Evolutionary conservation across 2,329 filamentous ascomycete species (phyloP), one percentile per base, ranked within the genome.

Genomic region (Fusarium praegraminearum): DNA sequence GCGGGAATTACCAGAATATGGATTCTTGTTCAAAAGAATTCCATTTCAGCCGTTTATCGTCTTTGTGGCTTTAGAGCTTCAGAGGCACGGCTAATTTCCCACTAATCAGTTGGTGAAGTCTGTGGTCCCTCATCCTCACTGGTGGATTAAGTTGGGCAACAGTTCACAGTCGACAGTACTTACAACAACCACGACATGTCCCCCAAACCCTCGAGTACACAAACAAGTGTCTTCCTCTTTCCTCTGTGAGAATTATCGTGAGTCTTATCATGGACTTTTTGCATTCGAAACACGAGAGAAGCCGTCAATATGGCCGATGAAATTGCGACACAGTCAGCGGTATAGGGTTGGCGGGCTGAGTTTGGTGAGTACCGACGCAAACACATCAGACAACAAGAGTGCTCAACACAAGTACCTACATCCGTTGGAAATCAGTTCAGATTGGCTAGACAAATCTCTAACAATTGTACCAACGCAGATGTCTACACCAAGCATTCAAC

Each of bases 1-100:
- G 61, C 51, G 61, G 59, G 59, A 64, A 64, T 50, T 58, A 36
- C 57, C 24, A 41, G 12, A 10, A 58, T 44, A 43, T 56, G 16
- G 26, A 10, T 33, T 45, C n/a, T 59, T 35, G 12, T 53, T 20
- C 30, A 47, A 52, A 24, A 57, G 58, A 64, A 50, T 26, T 49
- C 36, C n/a, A 64, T 57, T 4, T 41, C n/a, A 38, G 30, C 20
- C 16, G 40, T 51, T 28, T 18, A 16, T 7, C 28, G n/a, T 40
- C 24, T 44, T 58, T 51, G 53, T 28, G 47, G 33, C 52, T 20
- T 61, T 5, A 12, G 7, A 46, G 56, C 52, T 22, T 61, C 7
- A 18, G 8, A 47, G 56, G 56, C 30, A 36, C 45, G 28, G 13
- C 5, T 38, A 18, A 28, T 65, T 65, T 44, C 58, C 62, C 62